Evolutionary conservation across 164 flowering plant species (phyloP).

Genomic region (Vitis cinerea): DNA sequence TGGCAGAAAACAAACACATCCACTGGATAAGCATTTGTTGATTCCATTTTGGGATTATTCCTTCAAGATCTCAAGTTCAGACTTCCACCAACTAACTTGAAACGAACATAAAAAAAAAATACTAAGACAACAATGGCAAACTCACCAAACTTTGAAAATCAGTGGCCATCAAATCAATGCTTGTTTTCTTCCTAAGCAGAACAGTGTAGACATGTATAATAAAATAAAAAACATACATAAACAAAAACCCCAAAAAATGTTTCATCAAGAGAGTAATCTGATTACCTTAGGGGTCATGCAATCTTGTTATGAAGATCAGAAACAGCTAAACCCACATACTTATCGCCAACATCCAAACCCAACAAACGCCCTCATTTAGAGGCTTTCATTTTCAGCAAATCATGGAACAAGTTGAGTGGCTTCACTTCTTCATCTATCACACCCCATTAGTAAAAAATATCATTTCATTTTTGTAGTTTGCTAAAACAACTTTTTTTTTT

Average conservation of each 20-base stretch:
- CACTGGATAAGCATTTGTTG: no score
- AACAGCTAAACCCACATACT: conserved; percentile 80
- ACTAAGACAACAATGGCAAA: conserved; percentile 2
- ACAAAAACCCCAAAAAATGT: neutral
- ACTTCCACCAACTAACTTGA: neutral
- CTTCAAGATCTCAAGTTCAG: neutral
- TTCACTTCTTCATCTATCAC: conserved; percentile 59
- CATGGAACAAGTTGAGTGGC: conserved; percentile 57
- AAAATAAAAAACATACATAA: neutral
- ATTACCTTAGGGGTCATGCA: conserved; percentile 75
- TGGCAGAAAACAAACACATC: no score
- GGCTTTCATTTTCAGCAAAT: conserved; percentile 34
- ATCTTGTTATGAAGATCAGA: conserved; percentile 63
- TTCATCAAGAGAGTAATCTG: neutral
- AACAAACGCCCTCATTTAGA: conserved; percentile 51
- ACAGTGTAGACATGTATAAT: conserved; percentile 50
- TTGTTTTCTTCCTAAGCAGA: conserved; percentile 58
- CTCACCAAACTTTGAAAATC: conserved; percentile 78
- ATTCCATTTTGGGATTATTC: no score
- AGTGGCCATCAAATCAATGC: conserved; percentile 62
- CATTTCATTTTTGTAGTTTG: neutral
- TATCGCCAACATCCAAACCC: conserved; percentile 87
- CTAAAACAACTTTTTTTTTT: neutral
- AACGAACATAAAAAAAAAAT: neutral
- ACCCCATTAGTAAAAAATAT: neutral